Evolutionary conservation across 768 basidiomycete species (phyloP).

Genomic region (Tylopilus subfusipes): DNA sequence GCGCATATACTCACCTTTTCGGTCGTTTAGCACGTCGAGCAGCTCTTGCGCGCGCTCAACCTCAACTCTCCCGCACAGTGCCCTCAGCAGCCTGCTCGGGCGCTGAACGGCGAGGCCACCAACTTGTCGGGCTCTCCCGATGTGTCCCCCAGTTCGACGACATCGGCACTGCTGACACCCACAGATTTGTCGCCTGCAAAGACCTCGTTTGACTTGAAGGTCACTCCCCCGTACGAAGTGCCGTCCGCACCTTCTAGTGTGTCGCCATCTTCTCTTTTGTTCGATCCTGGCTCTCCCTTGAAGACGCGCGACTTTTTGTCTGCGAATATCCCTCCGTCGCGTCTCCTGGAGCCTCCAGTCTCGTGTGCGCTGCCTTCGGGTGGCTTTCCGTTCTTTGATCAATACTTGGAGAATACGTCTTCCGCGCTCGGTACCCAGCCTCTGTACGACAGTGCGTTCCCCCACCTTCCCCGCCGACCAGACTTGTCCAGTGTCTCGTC

Average conservation of each 20-base stretch:
- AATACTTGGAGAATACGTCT: conserved; percentile 45
- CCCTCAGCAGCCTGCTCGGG: conserved; percentile 41
- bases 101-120: conserved; percentile 40
- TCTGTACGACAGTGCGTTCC: conserved; percentile 32
- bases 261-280: conserved; percentile 41
- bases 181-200: conserved; percentile 69
- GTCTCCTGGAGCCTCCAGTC: conserved; percentile 18
- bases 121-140: conserved; percentile 54
- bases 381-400: conserved; percentile 48
- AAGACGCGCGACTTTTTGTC: conserved; percentile 31
- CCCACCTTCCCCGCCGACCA: conserved; percentile 22
- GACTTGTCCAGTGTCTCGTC: conserved; percentile 14
- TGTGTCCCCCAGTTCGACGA: conserved; percentile 68
- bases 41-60: conserved; percentile 74
- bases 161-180: conserved; percentile 69
- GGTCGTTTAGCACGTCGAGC: conserved; percentile 64
- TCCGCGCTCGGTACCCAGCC: conserved; percentile 36
- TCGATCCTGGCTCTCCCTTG: conserved; percentile 40
- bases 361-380: conserved; percentile 22
- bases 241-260: conserved; percentile 23
- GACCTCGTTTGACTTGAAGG: conserved; percentile 52
- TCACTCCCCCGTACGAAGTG: conserved; percentile 51
- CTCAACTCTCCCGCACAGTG: conserved; percentile 69
- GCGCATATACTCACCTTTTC: conserved; percentile 32
- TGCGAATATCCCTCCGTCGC: conserved; percentile 24